These are phyloP conservation scores for Arthrobotrys iridis DNA, from an alignment of 2,329 filamentous ascomycete species.

Conservation along the genomic window DNA sequence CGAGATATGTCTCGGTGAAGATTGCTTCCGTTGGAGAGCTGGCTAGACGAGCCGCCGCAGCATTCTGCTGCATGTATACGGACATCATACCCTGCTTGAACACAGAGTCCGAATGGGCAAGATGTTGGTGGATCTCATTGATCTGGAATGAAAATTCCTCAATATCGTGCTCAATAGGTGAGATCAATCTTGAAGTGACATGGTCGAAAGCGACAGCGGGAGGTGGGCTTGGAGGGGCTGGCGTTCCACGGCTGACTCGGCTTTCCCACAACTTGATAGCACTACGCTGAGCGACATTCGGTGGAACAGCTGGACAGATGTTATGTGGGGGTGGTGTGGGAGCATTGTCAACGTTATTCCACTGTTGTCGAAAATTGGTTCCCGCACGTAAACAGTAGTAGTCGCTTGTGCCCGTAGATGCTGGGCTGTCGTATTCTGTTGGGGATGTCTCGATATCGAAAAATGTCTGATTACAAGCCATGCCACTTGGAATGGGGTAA, in stretches of 20 bases:
- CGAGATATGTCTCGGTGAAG: constrained; percentile 6
- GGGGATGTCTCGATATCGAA: constrained; percentile 38
- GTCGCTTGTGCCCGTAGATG: constrained; percentile 34
- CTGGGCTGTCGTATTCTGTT: constrained; percentile 37
- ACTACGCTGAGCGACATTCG: constrained; percentile 29
- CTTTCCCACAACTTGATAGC: constrained; percentile 50
- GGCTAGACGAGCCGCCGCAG: constrained; percentile 43
- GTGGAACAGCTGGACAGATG: constrained; percentile 30
- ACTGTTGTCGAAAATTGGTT: constrained; percentile 35
- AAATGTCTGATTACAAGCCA: constrained; percentile 18
- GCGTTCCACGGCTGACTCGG: constrained; percentile 33
- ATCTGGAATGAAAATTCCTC: constrained; percentile 46
- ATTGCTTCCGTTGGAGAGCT: constrained; percentile 39
- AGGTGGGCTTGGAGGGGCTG: constrained; percentile 41
- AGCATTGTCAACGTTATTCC: constrained; percentile 30
- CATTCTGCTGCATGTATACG: constrained; percentile 53
- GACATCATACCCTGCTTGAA: constrained; percentile 54
- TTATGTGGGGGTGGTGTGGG: constrained; percentile 46
- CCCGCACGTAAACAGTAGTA: constrained; percentile 45
- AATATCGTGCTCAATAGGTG: constrained; percentile 41
- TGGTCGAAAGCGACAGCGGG: constrained; percentile 12
- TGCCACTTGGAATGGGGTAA: neutral
- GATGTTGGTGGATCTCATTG: constrained; percentile 48
- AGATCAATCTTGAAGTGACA: constrained; percentile 11
- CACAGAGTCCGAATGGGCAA: constrained; percentile 44